Evolutionary conservation across 1,284 basidiomycete genomes (phyloP).

Genomic region (Bjerkandera adusta): DNA sequence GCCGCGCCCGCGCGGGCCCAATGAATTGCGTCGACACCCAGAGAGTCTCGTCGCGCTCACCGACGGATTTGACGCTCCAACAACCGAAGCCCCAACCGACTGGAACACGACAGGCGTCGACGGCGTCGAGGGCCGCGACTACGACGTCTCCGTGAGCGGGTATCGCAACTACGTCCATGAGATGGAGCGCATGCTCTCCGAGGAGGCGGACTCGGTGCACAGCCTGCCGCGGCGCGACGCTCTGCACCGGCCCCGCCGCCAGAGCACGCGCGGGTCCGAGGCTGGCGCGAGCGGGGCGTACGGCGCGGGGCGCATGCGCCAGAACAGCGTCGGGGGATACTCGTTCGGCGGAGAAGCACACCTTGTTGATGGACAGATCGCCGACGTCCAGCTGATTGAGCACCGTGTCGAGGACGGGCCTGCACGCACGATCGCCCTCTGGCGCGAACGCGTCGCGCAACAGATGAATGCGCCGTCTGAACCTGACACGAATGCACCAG

Average conservation of each 20-base stretch:
- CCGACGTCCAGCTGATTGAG: constrained; percentile 32
- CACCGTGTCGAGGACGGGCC: constrained; percentile 34
- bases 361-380: constrained; percentile 23
- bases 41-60: constrained; percentile 36
- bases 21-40: too few relatives aligned
- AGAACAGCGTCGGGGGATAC: too few relatives aligned
- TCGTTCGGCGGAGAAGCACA: too few relatives aligned
- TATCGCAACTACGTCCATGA: constrained; percentile 45
- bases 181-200: constrained; percentile 43
- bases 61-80: constrained; percentile 41
- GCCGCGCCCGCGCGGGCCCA: constrained; percentile 32
- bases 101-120: constrained; percentile 26
- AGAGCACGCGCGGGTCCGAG: constrained; percentile 1
- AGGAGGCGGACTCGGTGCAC: constrained; percentile 28
- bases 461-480: constrained; percentile 15
- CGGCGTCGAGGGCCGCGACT: constrained; percentile 24
- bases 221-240: background rate
- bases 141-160: constrained; percentile 33
- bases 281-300: too few relatives aligned
- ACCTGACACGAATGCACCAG: too few relatives aligned
- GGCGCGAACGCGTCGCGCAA: constrained; percentile 35
- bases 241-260: background rate
- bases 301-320: too few relatives aligned
- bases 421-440: constrained; percentile 34
- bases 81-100: constrained; percentile 32